phyloP scores from a whole-genome alignment of 495 filamentous ascomycete genomes.

The Penicillium parvum region DNA sequence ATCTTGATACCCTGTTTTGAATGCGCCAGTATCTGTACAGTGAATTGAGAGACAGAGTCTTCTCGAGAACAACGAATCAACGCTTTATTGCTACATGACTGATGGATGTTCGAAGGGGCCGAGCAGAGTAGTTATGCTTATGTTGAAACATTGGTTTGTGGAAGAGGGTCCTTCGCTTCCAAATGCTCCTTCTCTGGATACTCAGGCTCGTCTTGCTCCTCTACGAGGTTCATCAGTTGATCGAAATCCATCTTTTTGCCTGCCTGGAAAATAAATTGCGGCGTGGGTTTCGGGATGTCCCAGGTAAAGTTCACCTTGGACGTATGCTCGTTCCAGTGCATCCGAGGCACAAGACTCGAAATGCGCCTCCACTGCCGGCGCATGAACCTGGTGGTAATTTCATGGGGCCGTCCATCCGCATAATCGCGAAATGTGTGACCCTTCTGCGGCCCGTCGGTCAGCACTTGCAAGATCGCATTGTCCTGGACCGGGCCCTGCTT shows the following conservation, averaged over 20 bases:
- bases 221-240: no score
- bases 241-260: no score
- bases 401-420: constrained; percentile 34
- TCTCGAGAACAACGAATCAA: no score
- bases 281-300: constrained; percentile 18
- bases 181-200: no score
- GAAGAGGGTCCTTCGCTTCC: no score
- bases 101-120: no score
- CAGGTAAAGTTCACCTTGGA: constrained; percentile 24
- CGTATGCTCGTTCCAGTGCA: constrained; percentile 16
- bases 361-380: constrained; percentile 40
- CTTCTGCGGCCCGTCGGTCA: constrained; percentile 33
- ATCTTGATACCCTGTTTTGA: not conserved
- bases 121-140: no score
- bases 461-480: constrained; percentile 14
- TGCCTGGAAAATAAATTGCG: constrained; percentile 9
- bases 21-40: no score
- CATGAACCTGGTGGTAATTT: constrained; percentile 44
- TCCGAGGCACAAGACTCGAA: constrained; percentile 35
- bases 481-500: constrained; percentile 1
- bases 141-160: no score
- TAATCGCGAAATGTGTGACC: constrained; percentile 30
- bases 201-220: no score
- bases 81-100: no score
- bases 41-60: no score